Evolutionary conservation across 257 asterid genomes (phyloP).

Genomic region (Jasminum sambac): DNA sequence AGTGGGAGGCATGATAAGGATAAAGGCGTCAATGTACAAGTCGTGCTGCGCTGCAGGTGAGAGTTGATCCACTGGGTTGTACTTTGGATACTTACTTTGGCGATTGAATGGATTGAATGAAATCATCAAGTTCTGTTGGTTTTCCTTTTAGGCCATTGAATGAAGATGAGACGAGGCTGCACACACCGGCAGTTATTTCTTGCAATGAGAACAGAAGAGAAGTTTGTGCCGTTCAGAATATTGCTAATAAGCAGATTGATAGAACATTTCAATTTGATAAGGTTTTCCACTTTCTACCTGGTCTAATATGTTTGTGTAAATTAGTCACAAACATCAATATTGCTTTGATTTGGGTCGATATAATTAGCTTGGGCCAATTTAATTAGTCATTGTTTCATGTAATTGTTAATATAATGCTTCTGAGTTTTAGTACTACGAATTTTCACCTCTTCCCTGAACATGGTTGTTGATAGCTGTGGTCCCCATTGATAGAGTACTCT

Average conservation of each 20-base stretch:
- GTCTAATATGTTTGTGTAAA: background rate
- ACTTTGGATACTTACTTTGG: background rate
- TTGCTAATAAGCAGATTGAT: conserved; percentile 98
- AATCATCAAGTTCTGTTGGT: background rate
- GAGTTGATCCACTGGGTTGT: conserved; percentile 4
- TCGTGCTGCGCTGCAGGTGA: conserved; percentile 93
- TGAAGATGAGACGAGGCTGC: conserved; percentile 83
- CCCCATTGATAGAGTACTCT: conserved; percentile 1
- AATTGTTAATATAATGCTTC: too few species aligned
- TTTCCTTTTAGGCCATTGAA: conserved; percentile 65
- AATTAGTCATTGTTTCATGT: too few species aligned
- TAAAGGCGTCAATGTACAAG: conserved; percentile 96
- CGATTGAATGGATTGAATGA: conserved; percentile 5
- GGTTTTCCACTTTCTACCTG: conserved; percentile 43
- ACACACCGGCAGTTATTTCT: conserved; percentile 77
- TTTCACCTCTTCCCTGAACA: too few species aligned
- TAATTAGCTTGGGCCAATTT: too few species aligned
- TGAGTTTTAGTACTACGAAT: too few species aligned
- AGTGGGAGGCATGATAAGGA: conserved; percentile 79
- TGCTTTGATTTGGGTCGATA: too few species aligned
- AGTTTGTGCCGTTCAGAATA: conserved; percentile 88
- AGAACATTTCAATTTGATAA: conserved; percentile 89
- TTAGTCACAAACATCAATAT: too few species aligned
- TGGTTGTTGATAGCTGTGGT: background rate
- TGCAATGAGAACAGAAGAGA: conserved; percentile 91